Base-by-base conservation (phyloP, 768 basidiomycete species). In the Hydnum rufescens region DNA sequence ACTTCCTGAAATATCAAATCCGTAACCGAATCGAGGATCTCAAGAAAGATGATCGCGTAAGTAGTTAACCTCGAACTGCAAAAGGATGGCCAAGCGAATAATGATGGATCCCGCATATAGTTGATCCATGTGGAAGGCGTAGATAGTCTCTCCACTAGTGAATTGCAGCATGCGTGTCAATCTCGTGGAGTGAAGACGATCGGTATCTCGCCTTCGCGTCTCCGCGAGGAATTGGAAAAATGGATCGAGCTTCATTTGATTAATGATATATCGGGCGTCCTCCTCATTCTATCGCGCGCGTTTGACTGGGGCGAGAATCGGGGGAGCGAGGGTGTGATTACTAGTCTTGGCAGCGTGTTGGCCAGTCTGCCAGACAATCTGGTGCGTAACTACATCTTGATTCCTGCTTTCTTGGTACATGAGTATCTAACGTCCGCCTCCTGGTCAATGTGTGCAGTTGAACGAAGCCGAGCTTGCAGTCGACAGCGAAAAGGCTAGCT, bases 381-480 rank as follows among this genome's bases (percentile, higher is more conserved):
- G 73, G 90, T 93, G 42, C 49, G 82, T 29, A 3, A 19, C 32
- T 26, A 18, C 29, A 36, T 34, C 31, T 42, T 13, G 5, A 19
- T 3, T 6, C n/a, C n/a, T n/a, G n/a, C n/a, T n/a, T n/a, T n/a
- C n/a, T n/a, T n/a, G n/a, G n/a, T n/a, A n/a, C n/a, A n/a, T n/a
- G n/a, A n/a, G n/a, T n/a, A n/a, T n/a, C n/a, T n/a, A n/a, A n/a
- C n/a, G n/a, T n/a, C n/a, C n/a, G n/a, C n/a, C n/a, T n/a, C n/a
- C n/a, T n/a, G n/a, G n/a, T n/a, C n/a, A n/a, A n/a, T n/a, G n/a
- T n/a, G n/a, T n/a, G n/a, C n/a, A 96, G 92, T 74, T 97, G 43
- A 96, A 85, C 64, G 95, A 97, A 70, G 88, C 95, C 5, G 95
- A 99, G 64, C 74, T 97, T 49, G 86, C 92, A 65, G 93, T 97